phyloP scores from a whole-genome alignment of 2,329 filamentous ascomycete genomes.

The Diaporthe citri region DNA sequence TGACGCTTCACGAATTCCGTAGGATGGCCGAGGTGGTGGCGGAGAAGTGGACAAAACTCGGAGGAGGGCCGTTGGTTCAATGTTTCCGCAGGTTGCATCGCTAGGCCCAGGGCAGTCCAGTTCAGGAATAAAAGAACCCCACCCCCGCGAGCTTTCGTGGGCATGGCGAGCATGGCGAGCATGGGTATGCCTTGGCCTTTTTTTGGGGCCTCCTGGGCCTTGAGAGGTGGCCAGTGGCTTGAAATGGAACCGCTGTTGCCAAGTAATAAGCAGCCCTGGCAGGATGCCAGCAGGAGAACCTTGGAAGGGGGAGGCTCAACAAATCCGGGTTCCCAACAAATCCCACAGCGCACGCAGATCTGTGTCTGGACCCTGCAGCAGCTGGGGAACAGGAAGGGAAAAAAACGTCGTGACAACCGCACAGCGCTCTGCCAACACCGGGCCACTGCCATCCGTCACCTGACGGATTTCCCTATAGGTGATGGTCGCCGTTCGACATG shows the following conservation, averaged over 20 bases:
- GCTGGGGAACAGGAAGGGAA: neutral
- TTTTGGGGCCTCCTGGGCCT: neutral
- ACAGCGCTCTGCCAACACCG: neutral
- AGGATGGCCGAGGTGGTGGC: slow-evolving; percentile 23
- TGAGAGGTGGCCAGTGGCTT: neutral
- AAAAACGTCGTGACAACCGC: neutral
- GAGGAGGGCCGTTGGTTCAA: slow-evolving; percentile 10
- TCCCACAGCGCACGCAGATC: slow-evolving; percentile 28
- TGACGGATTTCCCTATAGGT: slow-evolving; percentile 4
- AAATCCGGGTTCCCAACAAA: slow-evolving; percentile 40
- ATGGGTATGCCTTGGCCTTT: slow-evolving; percentile 5
- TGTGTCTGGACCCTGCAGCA: slow-evolving; percentile 29
- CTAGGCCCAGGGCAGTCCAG: neutral
- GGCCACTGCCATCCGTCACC: slow-evolving; percentile 6
- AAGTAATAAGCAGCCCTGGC: neutral
- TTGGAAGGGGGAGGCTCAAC: slow-evolving; percentile 38
- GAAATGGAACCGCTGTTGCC: slow-evolving; percentile 15
- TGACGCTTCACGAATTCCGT: slow-evolving; percentile 26
- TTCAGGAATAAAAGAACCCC: neutral
- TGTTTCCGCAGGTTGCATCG: neutral
- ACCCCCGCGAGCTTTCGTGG: slow-evolving; percentile 17
- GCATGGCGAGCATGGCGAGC: neutral
- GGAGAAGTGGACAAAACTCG: slow-evolving; percentile 31
- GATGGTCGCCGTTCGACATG: slow-evolving; percentile 3
- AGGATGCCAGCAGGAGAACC: slow-evolving; percentile 12